Conservation (phyloP, 139 green algal species). For the Chlorella vulgaris region DNA sequence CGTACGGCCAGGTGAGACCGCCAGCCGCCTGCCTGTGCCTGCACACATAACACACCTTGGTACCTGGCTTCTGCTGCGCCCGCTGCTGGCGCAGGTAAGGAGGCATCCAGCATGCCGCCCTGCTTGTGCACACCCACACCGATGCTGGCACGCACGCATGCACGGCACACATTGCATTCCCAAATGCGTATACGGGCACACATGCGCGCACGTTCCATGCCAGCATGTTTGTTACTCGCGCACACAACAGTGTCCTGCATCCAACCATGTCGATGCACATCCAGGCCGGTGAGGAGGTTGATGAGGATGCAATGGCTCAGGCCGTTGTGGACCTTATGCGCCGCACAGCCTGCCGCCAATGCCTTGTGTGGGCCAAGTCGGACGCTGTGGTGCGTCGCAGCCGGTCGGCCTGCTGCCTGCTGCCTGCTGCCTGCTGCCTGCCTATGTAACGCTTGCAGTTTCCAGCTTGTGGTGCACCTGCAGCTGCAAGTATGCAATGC, state of each 20-base stretch:
- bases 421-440: not conserved
- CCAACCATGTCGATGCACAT: too few relatives aligned
- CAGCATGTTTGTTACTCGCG: too few relatives aligned
- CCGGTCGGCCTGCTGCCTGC: not conserved
- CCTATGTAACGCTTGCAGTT: not conserved
- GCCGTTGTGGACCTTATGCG: constrained; percentile 39
- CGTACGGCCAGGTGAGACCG: not conserved
- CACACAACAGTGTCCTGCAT: too few relatives aligned
- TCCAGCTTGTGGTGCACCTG: not conserved
- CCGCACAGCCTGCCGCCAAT: constrained; percentile 51
- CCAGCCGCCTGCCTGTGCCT: too few relatives aligned
- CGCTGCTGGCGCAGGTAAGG: too few relatives aligned
- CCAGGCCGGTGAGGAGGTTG: constrained; percentile 15
- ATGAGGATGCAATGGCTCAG: not conserved
- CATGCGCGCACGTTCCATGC: not conserved
- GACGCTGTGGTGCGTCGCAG: constrained; percentile 44
- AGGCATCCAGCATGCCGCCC: not conserved
- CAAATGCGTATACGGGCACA: too few relatives aligned
- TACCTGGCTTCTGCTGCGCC: too few relatives aligned
- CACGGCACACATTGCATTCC: too few relatives aligned
- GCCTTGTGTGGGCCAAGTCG: constrained; percentile 65
- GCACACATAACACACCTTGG: too few relatives aligned
- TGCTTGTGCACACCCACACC: too few relatives aligned
- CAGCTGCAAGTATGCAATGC: too few relatives aligned
- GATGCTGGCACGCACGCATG: too few relatives aligned